Conservation (phyloP, 805 yeast species). For the Starmerella stigmatis region DNA sequence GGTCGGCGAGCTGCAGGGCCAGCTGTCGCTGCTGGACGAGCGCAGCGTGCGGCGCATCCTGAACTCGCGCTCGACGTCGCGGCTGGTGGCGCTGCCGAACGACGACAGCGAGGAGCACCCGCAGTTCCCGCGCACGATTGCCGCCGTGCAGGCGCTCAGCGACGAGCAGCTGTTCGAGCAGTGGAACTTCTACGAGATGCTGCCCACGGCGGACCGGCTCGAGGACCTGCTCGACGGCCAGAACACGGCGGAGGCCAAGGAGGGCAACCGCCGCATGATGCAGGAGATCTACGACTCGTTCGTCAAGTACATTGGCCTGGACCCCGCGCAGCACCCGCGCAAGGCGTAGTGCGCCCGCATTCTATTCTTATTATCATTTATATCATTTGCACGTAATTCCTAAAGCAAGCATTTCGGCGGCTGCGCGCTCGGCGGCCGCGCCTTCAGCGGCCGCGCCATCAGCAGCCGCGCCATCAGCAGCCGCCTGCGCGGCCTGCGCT, state of each 20-base stretch:
- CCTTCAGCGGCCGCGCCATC: no score
- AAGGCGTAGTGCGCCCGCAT: background rate
- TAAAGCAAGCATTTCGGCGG: no score
- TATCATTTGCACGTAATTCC: no score
- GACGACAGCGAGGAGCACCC: slow-evolving; percentile 21
- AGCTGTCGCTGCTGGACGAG: slow-evolving; percentile 64
- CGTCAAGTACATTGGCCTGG: slow-evolving; percentile 16
- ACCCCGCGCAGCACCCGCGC: slow-evolving; percentile 17
- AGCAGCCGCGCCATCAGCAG: no score
- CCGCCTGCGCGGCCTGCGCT: no score
- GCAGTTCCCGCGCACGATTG: slow-evolving; percentile 18
- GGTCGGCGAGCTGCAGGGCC: slow-evolving; percentile 84
- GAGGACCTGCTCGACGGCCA: slow-evolving; percentile 18
- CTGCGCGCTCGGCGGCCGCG: no score
- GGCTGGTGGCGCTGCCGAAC: slow-evolving; percentile 20
- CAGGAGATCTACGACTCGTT: slow-evolving; percentile 20
- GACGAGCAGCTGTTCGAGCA: slow-evolving; percentile 18
- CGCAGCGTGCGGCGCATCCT: slow-evolving; percentile 60
- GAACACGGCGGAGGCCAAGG: slow-evolving; percentile 9
- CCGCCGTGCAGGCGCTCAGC: slow-evolving; percentile 12
- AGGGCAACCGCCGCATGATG: slow-evolving; percentile 16
- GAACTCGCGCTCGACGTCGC: slow-evolving; percentile 41
- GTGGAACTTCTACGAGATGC: slow-evolving; percentile 22
- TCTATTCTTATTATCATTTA: no score
- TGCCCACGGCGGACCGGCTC: slow-evolving; percentile 17